Conservation (phyloP, 768 basidiomycete species). For the Rossbeevera mucosa region DNA sequence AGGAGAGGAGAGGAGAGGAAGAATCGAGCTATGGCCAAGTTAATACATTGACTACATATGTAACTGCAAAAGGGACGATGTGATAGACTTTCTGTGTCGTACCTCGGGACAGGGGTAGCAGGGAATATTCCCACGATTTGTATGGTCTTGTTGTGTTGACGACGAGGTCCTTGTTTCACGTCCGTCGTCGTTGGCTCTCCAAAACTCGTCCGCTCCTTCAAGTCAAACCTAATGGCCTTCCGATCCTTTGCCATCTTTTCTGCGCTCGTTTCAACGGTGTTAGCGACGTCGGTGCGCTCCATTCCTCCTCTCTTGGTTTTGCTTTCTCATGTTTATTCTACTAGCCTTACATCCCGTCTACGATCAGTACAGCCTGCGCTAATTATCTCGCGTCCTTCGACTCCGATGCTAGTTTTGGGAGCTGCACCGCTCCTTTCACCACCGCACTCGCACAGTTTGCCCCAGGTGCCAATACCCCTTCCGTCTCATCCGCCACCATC, state of each 20-base stretch:
- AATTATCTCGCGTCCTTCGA: conserved; percentile 62
- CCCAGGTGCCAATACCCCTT: conserved; percentile 39
- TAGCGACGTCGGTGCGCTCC: conserved; percentile 47
- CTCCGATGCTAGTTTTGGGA: conserved; percentile 46
- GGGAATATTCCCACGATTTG: not conserved
- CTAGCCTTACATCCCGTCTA: conserved; percentile 61
- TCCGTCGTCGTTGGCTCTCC: not conserved
- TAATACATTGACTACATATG: too few species aligned
- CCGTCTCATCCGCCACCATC: conserved; percentile 42
- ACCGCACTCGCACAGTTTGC: conserved; percentile 53
- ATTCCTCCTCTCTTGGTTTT: not conserved
- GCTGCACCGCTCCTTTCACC: conserved; percentile 63
- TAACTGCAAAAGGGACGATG: conserved; percentile 4
- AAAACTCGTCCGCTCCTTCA: conserved; percentile 30
- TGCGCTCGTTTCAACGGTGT: conserved; percentile 43
- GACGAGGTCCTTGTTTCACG: not conserved
- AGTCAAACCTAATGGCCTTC: conserved; percentile 34
- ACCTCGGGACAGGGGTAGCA: not conserved
- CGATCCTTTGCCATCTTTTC: conserved; percentile 52
- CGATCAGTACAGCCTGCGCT: conserved; percentile 51
- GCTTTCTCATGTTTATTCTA: conserved; percentile 15
- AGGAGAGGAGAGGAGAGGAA: too few species aligned
- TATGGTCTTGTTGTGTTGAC: conserved; percentile 12
- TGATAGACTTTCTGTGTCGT: conserved; percentile 4
- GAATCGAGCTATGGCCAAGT: too few species aligned